Base-by-base conservation (phyloP, 805 yeast genomes). In the Teunomyces barrocoloradensis region DNA sequence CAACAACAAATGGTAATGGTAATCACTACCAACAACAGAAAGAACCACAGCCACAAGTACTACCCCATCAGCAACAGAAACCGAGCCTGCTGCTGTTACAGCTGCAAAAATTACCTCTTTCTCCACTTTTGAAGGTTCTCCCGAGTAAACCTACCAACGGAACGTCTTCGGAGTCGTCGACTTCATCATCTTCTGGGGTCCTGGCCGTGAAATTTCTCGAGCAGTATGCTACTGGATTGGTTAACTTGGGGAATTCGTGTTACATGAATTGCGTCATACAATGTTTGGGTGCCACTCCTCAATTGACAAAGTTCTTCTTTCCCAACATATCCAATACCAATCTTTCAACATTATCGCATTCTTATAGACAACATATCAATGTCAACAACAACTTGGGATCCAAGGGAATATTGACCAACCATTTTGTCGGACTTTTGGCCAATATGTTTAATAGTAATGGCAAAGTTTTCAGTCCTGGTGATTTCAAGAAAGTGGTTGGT, bases 201-300 rank as follows among this genome's bases (percentile, higher is more conserved):
- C 40, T 37, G 32, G 38, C 44, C 6, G 38, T 30, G 15, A 46
- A 40, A 23, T 42, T 46, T 23, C 41, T 42, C 11, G 44, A 46
- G 9, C 47, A 71, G 47, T 76, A 82, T 44, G 71, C 81, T 15
- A 82, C 90, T 0, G 97, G 98, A 0, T 71, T 91, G 5, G 72
- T 75, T 11, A 91, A 91, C 61, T 70, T 91, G 51, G 96, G 97
- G 2, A 92, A 92, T 58, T 87, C 96, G 0, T 91, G 97, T 64
- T 91, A 91, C 65, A 86, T 91, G 90, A 91, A 91, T 66, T 86
- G 96, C 54, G 76, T 87, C 3, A 65, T 91, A n/a, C 98, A 91
- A 66, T 89, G 97, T 63, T 63, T 92, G 30, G 75, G 84, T 3
- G 91, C 92, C 0, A 82, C 92, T 0, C 81, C 81, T 1, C 82